A percentile compares a stretch with the other conserved stretches of the same genome.
phyloP scores from a whole-genome alignment of 495 filamentous ascomycete genomes.

The Lophiotrema nucula region DNA sequence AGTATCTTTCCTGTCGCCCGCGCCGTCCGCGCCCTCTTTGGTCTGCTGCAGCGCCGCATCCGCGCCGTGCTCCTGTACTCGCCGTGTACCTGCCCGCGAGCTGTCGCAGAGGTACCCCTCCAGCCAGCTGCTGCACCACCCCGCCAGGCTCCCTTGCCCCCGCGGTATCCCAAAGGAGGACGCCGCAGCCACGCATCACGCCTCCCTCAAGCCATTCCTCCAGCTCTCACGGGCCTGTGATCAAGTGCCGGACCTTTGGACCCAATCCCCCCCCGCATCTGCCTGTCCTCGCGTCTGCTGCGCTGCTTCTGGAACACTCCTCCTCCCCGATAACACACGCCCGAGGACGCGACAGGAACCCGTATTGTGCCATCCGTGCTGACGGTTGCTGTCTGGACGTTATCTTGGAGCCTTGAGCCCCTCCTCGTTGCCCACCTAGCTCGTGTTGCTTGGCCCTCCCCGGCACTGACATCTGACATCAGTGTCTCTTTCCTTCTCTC shows the following conservation, averaged over 20 bases:
- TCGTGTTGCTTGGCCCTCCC: slow-evolving; percentile 26
- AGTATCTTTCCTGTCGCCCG: slow-evolving; percentile 28
- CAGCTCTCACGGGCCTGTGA: slow-evolving; percentile 1
- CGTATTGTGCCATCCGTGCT: slow-evolving; percentile 12
- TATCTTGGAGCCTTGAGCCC: slow-evolving; percentile 32
- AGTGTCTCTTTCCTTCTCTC: slow-evolving; percentile 29
- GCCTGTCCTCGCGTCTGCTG: slow-evolving; percentile 17
- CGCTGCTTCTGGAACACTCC: slow-evolving; percentile 31
- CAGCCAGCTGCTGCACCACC: neutral
- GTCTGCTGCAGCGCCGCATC: slow-evolving; percentile 12
- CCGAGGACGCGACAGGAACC: slow-evolving; percentile 12
- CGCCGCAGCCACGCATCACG: slow-evolving; percentile 29
- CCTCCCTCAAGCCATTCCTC: slow-evolving; percentile 17
- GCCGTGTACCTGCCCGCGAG: neutral
- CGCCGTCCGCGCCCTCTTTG: neutral
- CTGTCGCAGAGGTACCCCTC: neutral
- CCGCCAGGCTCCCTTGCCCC: neutral
- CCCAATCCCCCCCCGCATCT: slow-evolving; percentile 24
- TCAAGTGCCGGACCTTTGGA: slow-evolving; percentile 33
- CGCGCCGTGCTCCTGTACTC: slow-evolving; percentile 1
- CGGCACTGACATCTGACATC: slow-evolving; percentile 34
- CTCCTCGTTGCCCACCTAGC: slow-evolving; percentile 21
- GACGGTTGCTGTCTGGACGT: slow-evolving; percentile 19
- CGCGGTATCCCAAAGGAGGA: slow-evolving; percentile 15
- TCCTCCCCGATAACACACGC: slow-evolving; percentile 23